Base-by-base conservation (phyloP, 2,329 filamentous ascomycete genomes). In the Emericellopsis cladophorae region DNA sequence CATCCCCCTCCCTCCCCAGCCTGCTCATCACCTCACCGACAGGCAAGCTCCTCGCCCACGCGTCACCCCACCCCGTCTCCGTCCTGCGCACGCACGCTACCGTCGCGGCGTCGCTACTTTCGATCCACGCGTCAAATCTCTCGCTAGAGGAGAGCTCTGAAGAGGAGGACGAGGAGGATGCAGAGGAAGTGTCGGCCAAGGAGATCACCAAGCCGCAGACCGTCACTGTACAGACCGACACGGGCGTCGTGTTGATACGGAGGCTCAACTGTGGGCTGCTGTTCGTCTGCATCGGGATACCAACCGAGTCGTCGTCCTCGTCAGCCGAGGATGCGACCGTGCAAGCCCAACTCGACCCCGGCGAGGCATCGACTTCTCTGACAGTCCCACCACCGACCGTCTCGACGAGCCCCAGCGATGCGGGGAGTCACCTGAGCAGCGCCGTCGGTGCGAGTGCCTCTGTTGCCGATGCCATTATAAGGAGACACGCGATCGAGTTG, bases 41-140 rank as follows among this genome's bases (percentile, higher is more conserved):
- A 32, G 77, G 77, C 49, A 78, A 78, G 55, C 70, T 81, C 31
- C 74, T 81, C 48, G 72, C 76, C 42, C 75, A 78, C 55, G 72
- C 76, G 32, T 74, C 72, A 39, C 59, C 66, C 3, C 64, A 74
- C 36, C 63, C 75, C 38, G 72, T 77, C 48, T 61, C 68, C 44
- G 62, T 67, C 16, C 68, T 81, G 32, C 75, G 77, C 51, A 76
- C 72, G 9, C 75, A 80, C 55, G 74, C 73, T 49, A 80, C 76
- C 44, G 73, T 81, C 44, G 77, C 77, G 34, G 73, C 74, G 43
- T 76, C 72, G 6, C 67, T 81, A 16, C 77, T 76, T 64, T 62
- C 67, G 16, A 67, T 79, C 35, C 76, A 81, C 56, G 64, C 68
- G 33, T 60, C 63, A 21, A 9, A 29, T 29, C 26, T 29, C 26